These are phyloP conservation scores for Solanum chiquidenum DNA, from an alignment of 257 asterid species.

Conservation along the genomic window DNA sequence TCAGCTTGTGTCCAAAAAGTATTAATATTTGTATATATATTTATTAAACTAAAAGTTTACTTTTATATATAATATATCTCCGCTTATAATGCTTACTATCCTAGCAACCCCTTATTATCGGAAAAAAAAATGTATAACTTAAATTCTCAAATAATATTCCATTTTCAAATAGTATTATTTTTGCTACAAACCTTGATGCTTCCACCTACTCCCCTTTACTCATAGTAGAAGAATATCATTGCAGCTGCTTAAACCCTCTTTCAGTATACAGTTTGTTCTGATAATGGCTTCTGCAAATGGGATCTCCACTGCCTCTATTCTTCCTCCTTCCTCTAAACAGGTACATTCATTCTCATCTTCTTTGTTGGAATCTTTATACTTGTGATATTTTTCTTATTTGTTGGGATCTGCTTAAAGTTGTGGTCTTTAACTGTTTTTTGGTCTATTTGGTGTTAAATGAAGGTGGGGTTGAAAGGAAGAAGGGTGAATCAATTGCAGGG, in stretches of 20 bases:
- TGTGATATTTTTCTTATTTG: not conserved
- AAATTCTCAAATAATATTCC: not conserved
- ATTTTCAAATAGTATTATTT: too few species aligned
- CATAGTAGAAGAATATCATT: not conserved
- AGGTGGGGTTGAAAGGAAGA: conserved; percentile 51
- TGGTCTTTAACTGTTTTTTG: not conserved
- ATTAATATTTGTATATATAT: too few species aligned
- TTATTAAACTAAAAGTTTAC: too few species aligned
- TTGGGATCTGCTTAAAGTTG: not conserved
- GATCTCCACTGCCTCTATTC: conserved; percentile 53
- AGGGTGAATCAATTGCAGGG: conserved; percentile 55
- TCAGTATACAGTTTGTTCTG: not conserved
- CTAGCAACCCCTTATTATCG: too few species aligned
- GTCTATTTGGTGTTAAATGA: not conserved
- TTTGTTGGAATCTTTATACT: not conserved
- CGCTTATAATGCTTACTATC: too few species aligned
- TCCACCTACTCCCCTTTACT: not conserved
- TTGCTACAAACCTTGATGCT: not conserved
- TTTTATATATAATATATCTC: too few species aligned
- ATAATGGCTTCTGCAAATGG: conserved; percentile 92
- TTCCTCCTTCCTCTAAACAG: conserved; percentile 48
- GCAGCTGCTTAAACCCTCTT: not conserved
- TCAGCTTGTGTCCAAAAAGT: too few species aligned
- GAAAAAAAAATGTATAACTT: not conserved
- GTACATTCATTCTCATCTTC: conserved; percentile 10